Percentiles rank a stretch among this genome's conserved stretches.
Evolutionary conservation across 2,329 filamentous ascomycete species (phyloP).

Genomic region (Penicillium hesseltinei): DNA sequence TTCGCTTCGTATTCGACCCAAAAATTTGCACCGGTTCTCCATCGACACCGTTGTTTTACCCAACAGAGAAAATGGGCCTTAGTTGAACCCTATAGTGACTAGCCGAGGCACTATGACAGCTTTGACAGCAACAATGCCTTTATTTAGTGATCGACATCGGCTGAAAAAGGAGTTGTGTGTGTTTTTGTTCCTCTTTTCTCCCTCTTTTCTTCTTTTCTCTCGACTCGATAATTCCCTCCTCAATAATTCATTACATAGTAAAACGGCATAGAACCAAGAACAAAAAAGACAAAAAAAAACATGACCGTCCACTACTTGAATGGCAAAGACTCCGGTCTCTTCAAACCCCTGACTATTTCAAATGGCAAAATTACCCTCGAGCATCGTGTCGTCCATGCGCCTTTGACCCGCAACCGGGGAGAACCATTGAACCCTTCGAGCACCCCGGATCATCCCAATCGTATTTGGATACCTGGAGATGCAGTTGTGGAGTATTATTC

Average conservation of each 20-base stretch:
- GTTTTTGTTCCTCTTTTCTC: not conserved
- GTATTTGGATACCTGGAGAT: conserved; percentile 51
- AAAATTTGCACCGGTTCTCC: conserved; percentile 4
- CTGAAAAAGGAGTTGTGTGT: not conserved
- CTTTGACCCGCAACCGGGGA: conserved; percentile 55
- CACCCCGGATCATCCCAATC: conserved; percentile 48
- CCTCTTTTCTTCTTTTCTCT: not conserved
- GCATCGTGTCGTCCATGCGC: conserved; percentile 53
- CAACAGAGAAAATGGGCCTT: conserved; percentile 3
- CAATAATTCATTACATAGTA: not conserved
- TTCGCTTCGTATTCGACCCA: conserved; percentile 9
- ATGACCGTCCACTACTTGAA: conserved; percentile 25
- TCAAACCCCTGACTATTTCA: conserved; percentile 45
- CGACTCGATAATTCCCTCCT: not conserved
- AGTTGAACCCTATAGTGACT: conserved; percentile 11
- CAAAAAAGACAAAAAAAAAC: not conserved
- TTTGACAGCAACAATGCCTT: not conserved
- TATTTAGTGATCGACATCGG: not conserved
- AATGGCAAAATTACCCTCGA: conserved; percentile 50
- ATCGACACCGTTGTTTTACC: conserved; percentile 11
- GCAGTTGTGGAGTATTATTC: conserved; percentile 42
- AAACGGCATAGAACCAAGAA: not conserved
- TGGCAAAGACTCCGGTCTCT: conserved; percentile 40
- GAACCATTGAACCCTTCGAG: conserved; percentile 45
- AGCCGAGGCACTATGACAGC: conserved; percentile 17